Base-by-base conservation (phyloP, 2,329 filamentous ascomycete species). In the Fusarium protoensiforme region DNA sequence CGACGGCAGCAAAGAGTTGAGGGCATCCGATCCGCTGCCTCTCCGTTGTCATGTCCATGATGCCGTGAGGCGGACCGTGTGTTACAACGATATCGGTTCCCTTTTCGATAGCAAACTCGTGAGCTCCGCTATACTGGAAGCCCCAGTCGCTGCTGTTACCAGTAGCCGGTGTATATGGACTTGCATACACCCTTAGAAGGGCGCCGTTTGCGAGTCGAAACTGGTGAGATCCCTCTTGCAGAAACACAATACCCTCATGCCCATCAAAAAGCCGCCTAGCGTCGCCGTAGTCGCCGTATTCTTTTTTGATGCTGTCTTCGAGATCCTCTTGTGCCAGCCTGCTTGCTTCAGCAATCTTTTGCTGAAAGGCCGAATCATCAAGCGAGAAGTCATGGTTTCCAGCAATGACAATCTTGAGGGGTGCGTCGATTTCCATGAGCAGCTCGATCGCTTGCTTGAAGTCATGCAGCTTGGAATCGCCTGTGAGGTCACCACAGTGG, bases 371-470 rank as follows among this genome's bases (percentile, higher is more conserved):
- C 0, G 74, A 71, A 2, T 68, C 51, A 35, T 85, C 83, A 3
- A 85, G 77, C 0, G 81, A 84, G 43, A 87, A 87, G 67, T 89
- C 86, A 67, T 89, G 86, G 60, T 88, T 89, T 1, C 87, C 87
- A 2, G 87, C 81, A 48, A 89, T 88, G 8, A 84, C 78, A 1
- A 89, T 73, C 63, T 88, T 89, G 5, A 87, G 76, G 0, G 84
- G 82, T 0, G 86, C 85, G 1, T 84, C 65, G 18, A 88, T 77
- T 0, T 58, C 59, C 10, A 80, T 72, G 0, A 89, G 78, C 0
- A 85, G 74, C 2, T 78, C 64, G 6, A 88, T 75, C 0, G 84
- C 78, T 4, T 74, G 68, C 24, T 69, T 75, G 48, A 83, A 85
- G 51, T 87, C 84, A 0, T 78, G 58, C 0, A 87, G 57, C 29